A percentile compares a stretch with the other conserved stretches of the same genome.
Conservation (phyloP, 176 grass and related monocot genomes). For the Paspalum notatum region DNA sequence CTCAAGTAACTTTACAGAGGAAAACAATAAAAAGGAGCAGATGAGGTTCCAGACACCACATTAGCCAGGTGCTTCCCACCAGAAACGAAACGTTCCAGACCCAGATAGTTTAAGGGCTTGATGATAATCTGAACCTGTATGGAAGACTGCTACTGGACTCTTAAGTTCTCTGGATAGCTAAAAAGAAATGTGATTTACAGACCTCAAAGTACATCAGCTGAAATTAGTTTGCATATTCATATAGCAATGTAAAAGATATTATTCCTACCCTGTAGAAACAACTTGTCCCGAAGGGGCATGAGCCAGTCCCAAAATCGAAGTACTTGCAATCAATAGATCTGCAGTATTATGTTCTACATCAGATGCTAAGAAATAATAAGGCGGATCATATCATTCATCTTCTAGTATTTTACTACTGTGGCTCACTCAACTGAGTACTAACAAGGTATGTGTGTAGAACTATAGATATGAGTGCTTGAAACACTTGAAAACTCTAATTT, state of each 20-base stretch:
- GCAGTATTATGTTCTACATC: slow-evolving; percentile 37
- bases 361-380: slow-evolving; percentile 26
- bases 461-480: not conserved
- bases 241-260: slow-evolving; percentile 26
- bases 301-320: slow-evolving; percentile 87
- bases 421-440: not conserved
- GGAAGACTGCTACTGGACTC: not conserved
- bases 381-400: not conserved
- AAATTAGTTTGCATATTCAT: slow-evolving; percentile 27
- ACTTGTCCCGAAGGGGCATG: slow-evolving; percentile 90
- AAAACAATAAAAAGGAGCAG: not conserved
- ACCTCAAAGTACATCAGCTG: not conserved
- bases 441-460: not conserved
- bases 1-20: not conserved
- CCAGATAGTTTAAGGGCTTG: not conserved
- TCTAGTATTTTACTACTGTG: slow-evolving; percentile 9
- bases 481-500: slow-evolving; percentile 12
- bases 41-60: not conserved
- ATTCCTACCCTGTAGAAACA: slow-evolving; percentile 76
- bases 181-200: not conserved
- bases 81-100: not conserved
- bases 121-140: not conserved
- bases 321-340: slow-evolving; percentile 99
- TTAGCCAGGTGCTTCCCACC: not conserved
- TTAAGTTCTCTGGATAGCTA: slow-evolving; percentile 6